phyloP scores from a whole-genome alignment of 768 basidiomycete genomes.

The Lactifluus echinatus region DNA sequence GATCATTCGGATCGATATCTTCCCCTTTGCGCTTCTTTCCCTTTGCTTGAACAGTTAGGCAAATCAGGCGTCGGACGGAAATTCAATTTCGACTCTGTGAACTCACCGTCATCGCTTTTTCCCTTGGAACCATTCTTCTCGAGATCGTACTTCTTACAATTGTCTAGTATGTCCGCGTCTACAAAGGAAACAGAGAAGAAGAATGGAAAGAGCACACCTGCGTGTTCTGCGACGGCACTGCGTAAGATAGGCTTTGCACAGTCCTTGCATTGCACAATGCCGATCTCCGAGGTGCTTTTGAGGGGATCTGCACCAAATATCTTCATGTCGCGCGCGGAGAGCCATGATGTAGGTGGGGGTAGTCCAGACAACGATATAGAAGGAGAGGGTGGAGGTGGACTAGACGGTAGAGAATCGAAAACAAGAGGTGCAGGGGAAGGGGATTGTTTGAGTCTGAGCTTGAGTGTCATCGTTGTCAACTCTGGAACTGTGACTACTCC shows the following conservation, averaged over 20 bases:
- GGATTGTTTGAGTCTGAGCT: conserved; percentile 36
- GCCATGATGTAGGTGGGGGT: conserved; percentile 76
- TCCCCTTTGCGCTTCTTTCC: conserved; percentile 80
- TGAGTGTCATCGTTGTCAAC: conserved; percentile 27
- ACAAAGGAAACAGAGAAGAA: background rate
- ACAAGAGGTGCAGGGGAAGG: conserved; percentile 42
- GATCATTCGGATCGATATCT: conserved; percentile 55
- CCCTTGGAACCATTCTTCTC: conserved; percentile 51
- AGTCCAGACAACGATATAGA: conserved; percentile 26
- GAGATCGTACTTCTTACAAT: conserved; percentile 51
- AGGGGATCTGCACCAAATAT: conserved; percentile 75
- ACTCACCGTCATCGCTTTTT: conserved; percentile 40
- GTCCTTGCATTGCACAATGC: conserved; percentile 63
- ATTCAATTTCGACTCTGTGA: background rate
- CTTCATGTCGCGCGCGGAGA: conserved; percentile 82
- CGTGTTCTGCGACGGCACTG: conserved; percentile 67
- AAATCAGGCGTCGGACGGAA: background rate
- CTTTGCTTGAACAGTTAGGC: conserved; percentile 33
- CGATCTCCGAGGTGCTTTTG: conserved; percentile 44
- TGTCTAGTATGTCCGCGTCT: conserved; percentile 31
- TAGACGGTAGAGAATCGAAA: conserved; percentile 41
- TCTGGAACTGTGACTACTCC: no score
- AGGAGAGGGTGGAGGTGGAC: conserved; percentile 30
- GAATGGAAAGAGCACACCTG: conserved; percentile 39
- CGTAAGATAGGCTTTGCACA: conserved; percentile 77